Evolutionary conservation across 2,329 filamentous ascomycete species (phyloP).

Genomic region (Pseudogymnoascus sp.): DNA sequence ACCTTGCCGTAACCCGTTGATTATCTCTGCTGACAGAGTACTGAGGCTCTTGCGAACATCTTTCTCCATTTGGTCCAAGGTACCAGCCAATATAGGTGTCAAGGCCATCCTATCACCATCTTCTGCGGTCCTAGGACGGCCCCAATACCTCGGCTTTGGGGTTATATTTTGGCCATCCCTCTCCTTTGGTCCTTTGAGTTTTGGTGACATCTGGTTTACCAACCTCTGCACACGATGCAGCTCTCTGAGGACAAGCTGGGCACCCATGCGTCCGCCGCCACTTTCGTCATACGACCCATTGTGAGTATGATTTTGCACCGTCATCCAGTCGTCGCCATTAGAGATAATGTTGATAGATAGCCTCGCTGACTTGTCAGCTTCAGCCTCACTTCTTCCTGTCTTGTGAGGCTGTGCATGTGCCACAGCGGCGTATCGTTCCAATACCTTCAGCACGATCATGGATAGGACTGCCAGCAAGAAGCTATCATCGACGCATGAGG

Average conservation of each 20-base stretch:
- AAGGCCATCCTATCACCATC: slow-evolving; percentile 8
- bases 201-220: slow-evolving; percentile 22
- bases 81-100: slow-evolving; percentile 14
- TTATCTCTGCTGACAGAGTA: slow-evolving; percentile 15
- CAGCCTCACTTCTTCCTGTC: neutral
- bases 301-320: neutral
- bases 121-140: neutral
- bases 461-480: slow-evolving; percentile 28
- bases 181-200: slow-evolving; percentile 12
- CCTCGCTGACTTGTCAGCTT: neutral
- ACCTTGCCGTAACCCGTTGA: slow-evolving; percentile 10
- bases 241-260: slow-evolving; percentile 30
- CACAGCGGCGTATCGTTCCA: slow-evolving; percentile 27
- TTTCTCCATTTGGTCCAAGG: slow-evolving; percentile 18
- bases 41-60: slow-evolving; percentile 18
- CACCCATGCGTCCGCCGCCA: slow-evolving; percentile 18
- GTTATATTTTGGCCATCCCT: neutral
- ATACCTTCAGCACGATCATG: slow-evolving; percentile 29
- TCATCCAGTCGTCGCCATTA: slow-evolving; percentile 17
- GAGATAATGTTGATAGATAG: slow-evolving; percentile 13
- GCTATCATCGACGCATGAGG: slow-evolving; percentile 25
- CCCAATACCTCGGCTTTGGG: neutral
- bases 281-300: neutral
- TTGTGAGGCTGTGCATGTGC: slow-evolving; percentile 11
- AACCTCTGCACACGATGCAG: slow-evolving; percentile 29